phyloP scores from a whole-genome alignment of 2,329 filamentous ascomycete genomes.

The Alternaria sp. region DNA sequence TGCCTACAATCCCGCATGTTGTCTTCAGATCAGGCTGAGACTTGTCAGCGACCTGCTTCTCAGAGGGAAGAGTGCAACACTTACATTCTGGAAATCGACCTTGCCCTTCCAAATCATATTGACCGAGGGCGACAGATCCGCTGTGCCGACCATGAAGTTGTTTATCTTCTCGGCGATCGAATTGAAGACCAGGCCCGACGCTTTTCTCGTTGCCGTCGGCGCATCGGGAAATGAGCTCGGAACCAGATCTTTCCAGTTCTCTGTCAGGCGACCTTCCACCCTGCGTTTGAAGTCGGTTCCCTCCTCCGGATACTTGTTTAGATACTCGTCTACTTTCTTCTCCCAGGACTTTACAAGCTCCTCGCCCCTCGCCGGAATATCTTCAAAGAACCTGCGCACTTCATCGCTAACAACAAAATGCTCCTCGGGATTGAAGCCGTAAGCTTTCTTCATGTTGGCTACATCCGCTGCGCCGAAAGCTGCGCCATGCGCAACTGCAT shows the following conservation, averaged over 20 bases:
- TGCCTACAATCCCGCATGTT: slow-evolving; percentile 61
- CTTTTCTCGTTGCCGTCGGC: slow-evolving; percentile 61
- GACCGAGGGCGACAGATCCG: slow-evolving; percentile 63
- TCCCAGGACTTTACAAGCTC: slow-evolving; percentile 60
- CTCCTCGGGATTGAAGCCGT: slow-evolving; percentile 60
- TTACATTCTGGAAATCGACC: slow-evolving; percentile 52
- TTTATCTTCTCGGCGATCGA: slow-evolving; percentile 10
- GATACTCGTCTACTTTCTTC: slow-evolving; percentile 54
- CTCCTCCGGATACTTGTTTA: slow-evolving; percentile 58
- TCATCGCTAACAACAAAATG: slow-evolving; percentile 57
- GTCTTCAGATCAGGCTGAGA: slow-evolving; percentile 39
- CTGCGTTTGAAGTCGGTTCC: slow-evolving; percentile 58
- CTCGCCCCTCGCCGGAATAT: slow-evolving; percentile 54
- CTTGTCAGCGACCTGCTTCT: not conserved
- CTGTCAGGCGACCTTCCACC: slow-evolving; percentile 58
- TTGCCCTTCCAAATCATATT: slow-evolving; percentile 61
- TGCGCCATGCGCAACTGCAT: slow-evolving; percentile 65
- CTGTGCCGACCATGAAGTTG: slow-evolving; percentile 78
- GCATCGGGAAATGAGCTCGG: slow-evolving; percentile 59
- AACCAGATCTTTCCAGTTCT: slow-evolving; percentile 60
- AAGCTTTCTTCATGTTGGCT: slow-evolving; percentile 61
- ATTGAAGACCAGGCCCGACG: slow-evolving; percentile 28
- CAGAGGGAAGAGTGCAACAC: not conserved
- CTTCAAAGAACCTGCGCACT: slow-evolving; percentile 57
- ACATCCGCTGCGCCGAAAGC: slow-evolving; percentile 65